These are phyloP conservation scores for Epichloe coenophiala DNA, from an alignment of 2,329 filamentous ascomycete species.

Conservation along the genomic window DNA sequence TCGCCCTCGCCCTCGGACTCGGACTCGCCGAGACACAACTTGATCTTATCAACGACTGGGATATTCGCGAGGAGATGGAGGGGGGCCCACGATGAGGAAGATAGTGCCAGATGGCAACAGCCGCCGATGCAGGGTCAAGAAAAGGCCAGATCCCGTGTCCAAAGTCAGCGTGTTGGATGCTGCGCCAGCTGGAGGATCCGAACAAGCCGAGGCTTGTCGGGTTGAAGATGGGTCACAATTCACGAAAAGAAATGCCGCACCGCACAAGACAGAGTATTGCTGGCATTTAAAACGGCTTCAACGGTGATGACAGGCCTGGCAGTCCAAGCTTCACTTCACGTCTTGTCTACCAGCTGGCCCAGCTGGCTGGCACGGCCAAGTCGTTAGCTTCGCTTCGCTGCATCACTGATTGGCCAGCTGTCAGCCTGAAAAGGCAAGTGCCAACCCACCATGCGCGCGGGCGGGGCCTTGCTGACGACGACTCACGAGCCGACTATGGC, in stretches of 20 bases:
- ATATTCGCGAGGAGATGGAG: not conserved
- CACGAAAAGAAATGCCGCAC: not conserved
- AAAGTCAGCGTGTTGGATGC: not conserved
- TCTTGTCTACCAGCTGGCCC: no score
- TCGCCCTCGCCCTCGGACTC: not conserved
- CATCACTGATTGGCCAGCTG: conserved; percentile 1
- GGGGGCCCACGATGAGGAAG: no score
- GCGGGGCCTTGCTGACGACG: no score
- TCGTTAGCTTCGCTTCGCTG: conserved; percentile 1
- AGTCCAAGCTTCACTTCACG: no score
- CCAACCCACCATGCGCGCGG: no score
- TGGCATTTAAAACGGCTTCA: not conserved
- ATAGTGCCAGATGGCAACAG: no score
- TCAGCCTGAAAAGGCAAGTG: not conserved
- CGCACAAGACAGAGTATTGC: not conserved
- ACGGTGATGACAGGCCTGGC: not conserved
- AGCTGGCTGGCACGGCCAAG: no score
- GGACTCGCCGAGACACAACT: not conserved
- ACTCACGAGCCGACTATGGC: conserved; percentile 13
- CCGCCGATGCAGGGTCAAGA: no score
- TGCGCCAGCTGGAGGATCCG: not conserved
- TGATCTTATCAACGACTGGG: not conserved
- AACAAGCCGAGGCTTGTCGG: not conserved
- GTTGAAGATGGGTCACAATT: not conserved
- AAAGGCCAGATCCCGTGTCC: no score